A percentile compares a stretch with the other conserved stretches of the same genome.
Evolutionary conservation across 768 basidiomycete genomes (phyloP).

Genomic region (Ramaria rubella): DNA sequence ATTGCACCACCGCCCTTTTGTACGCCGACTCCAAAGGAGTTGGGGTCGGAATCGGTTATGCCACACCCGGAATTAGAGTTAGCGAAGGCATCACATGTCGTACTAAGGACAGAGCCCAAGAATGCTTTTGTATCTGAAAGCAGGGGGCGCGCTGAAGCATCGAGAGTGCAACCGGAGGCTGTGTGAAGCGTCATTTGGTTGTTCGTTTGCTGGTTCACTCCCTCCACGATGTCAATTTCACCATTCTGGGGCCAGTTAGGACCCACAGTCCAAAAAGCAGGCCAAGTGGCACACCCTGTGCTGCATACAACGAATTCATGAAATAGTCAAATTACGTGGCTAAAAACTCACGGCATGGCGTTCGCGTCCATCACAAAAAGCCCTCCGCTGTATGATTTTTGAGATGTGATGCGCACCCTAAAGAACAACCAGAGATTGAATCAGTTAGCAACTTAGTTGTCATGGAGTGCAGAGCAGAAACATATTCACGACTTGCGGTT

Average conservation of each 20-base stretch:
- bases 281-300: constrained; percentile 54
- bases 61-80: constrained; percentile 37
- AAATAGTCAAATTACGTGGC: neutral
- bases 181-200: constrained; percentile 42
- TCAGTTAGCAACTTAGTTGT: neutral
- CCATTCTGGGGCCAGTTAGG: constrained; percentile 20
- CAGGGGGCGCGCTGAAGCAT: constrained; percentile 18
- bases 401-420: constrained; percentile 63
- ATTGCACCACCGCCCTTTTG: constrained; percentile 41
- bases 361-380: constrained; percentile 70
- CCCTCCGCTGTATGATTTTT: constrained; percentile 56
- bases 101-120: constrained; percentile 24
- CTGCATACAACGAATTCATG: neutral
- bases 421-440: neutral
- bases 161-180: constrained; percentile 32
- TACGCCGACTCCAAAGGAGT: constrained; percentile 37
- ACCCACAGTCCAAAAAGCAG: constrained; percentile 44
- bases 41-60: constrained; percentile 25
- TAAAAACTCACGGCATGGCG: constrained; percentile 18
- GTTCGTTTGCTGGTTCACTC: constrained; percentile 33
- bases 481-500: constrained; percentile 46
- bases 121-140: constrained; percentile 13
- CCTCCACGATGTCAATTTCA: constrained; percentile 38
- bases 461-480: neutral
- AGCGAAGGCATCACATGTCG: constrained; percentile 26